Evolutionary conservation across 2,329 filamentous ascomycete genomes (phyloP).

Genomic region (Alternaria postmessia): DNA sequence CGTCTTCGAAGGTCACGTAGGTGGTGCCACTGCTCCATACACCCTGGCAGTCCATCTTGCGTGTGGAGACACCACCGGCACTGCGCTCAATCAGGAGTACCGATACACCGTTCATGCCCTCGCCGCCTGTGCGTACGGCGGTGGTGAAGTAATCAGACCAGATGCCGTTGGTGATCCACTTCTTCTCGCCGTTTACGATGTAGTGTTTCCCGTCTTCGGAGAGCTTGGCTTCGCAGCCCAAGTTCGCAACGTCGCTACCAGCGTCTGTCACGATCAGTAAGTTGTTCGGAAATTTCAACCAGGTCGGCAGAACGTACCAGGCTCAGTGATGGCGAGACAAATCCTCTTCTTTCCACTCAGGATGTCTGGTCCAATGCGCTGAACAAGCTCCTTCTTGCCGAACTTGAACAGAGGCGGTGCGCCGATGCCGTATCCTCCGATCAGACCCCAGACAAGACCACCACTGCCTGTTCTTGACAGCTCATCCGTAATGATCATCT

Average conservation of each 20-base stretch:
- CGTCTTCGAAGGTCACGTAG: slow-evolving; percentile 98
- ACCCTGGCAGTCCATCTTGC: slow-evolving; percentile 91
- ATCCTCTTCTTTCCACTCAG: slow-evolving; percentile 94
- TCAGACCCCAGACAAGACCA: slow-evolving; percentile 95
- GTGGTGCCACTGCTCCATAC: slow-evolving; percentile 96
- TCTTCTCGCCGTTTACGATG: slow-evolving; percentile 99
- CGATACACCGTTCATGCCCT: slow-evolving; percentile 91
- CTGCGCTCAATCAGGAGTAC: slow-evolving; percentile 91
- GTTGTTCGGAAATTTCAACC: not conserved
- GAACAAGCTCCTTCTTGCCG: slow-evolving; percentile 81
- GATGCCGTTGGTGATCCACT: slow-evolving; percentile 99
- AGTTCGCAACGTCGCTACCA: slow-evolving; percentile 91
- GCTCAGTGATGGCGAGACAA: slow-evolving; percentile 96
- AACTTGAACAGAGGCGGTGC: slow-evolving; percentile 92
- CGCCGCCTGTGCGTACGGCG: slow-evolving; percentile 65
- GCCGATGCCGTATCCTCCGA: slow-evolving; percentile 94
- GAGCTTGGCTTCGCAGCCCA: slow-evolving; percentile 95
- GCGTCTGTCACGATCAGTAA: slow-evolving; percentile 65
- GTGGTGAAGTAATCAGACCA: slow-evolving; percentile 98
- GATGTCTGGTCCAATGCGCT: slow-evolving; percentile 88
- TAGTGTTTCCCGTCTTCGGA: slow-evolving; percentile 97
- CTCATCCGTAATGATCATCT: slow-evolving; percentile 95
- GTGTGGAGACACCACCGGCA: slow-evolving; percentile 84
- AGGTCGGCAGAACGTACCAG: slow-evolving; percentile 37
- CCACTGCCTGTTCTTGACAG: slow-evolving; percentile 87